These are phyloP conservation scores for Mortierella sp. DNA, from an alignment of 371 early-diverging fungal genomes.

Conservation along the genomic window DNA sequence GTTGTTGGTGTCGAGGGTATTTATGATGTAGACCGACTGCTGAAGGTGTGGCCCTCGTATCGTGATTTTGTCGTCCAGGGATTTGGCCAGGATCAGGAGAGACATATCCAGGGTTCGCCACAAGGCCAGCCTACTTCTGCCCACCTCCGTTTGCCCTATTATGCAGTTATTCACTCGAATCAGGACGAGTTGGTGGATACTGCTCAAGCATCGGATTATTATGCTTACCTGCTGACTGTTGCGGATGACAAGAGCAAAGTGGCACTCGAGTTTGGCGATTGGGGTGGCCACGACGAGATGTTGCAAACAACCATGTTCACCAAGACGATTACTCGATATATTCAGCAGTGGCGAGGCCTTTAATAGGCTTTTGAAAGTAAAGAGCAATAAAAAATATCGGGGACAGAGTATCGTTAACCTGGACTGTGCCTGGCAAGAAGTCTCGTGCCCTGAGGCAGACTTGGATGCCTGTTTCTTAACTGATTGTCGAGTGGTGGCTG, in stretches of 20 bases:
- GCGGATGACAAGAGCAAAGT: constrained; percentile 9
- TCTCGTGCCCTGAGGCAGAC: too few species aligned
- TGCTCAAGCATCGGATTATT: constrained; percentile 65
- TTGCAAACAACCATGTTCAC: constrained; percentile 60
- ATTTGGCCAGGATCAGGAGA: constrained; percentile 58
- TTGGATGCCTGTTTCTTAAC: too few species aligned
- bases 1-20: constrained; percentile 84
- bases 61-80: constrained; percentile 75
- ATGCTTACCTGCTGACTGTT: constrained; percentile 55
- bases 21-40: constrained; percentile 75
- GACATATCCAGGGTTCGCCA: constrained; percentile 29
- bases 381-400: too few species aligned
- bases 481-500: too few species aligned
- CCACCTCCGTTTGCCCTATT: constrained; percentile 45
- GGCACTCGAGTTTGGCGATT: constrained; percentile 58
- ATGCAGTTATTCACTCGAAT: constrained; percentile 72
- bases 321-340: constrained; percentile 50
- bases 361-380: not conserved
- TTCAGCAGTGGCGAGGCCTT: constrained; percentile 20
- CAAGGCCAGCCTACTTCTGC: constrained; percentile 8
- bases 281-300: constrained; percentile 70
- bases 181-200: constrained; percentile 75
- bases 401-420: too few species aligned
- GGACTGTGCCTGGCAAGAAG: too few species aligned
- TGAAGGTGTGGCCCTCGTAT: constrained; percentile 73